phyloP scores from a whole-genome alignment of 2,329 filamentous ascomycete genomes.

The Aspergillus puulaauensis region DNA sequence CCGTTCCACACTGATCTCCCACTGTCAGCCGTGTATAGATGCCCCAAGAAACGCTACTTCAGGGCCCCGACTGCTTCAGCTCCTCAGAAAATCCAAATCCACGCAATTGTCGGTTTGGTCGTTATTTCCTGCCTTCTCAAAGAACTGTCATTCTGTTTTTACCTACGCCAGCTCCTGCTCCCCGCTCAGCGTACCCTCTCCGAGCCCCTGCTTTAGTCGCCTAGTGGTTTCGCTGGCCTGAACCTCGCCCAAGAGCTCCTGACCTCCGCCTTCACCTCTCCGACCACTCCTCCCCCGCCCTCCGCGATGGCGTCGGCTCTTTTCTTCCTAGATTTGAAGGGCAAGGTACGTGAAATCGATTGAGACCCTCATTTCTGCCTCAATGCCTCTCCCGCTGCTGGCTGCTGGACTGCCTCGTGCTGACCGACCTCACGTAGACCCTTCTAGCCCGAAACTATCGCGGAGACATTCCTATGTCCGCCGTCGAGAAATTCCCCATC shows the following conservation, averaged over 20 bases:
- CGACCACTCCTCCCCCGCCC: constrained; percentile 14
- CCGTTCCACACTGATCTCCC: background rate
- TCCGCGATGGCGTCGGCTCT: constrained; percentile 87
- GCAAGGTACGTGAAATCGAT: constrained; percentile 71
- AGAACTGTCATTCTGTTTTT: background rate
- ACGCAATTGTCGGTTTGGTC: background rate
- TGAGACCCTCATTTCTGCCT: background rate
- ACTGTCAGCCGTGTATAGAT: background rate
- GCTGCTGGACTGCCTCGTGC: constrained; percentile 2
- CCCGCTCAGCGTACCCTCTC: background rate
- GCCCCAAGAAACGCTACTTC: constrained; percentile 2
- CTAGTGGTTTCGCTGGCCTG: constrained; percentile 24
- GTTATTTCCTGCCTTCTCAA: background rate
- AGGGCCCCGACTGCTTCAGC: background rate
- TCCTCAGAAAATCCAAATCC: background rate
- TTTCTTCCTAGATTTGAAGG: constrained; percentile 99
- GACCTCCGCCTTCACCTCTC: constrained; percentile 14
- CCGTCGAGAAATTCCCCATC: constrained; percentile 95
- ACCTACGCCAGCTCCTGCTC: background rate
- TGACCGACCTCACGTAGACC: constrained; percentile 60
- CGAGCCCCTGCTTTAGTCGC: constrained; percentile 5
- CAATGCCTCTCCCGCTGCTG: constrained; percentile 5
- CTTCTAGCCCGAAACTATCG: constrained; percentile 97
- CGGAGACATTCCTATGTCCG: constrained; percentile 98
- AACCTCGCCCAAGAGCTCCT: constrained; percentile 17